phyloP scores from a whole-genome alignment of 2,329 filamentous ascomycete species.

The Penicillium sp. region DNA sequence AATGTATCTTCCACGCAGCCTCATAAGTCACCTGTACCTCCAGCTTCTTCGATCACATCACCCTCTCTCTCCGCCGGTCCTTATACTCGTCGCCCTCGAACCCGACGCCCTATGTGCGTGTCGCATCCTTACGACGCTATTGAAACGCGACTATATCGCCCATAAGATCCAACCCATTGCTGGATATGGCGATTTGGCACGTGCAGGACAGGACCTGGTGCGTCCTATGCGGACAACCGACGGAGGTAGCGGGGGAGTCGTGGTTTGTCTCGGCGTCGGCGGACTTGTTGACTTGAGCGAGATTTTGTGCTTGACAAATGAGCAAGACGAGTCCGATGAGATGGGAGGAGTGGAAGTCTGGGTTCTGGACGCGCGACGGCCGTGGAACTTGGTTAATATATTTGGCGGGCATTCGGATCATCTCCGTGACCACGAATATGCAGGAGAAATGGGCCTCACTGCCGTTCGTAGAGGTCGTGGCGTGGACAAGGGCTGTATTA shows the following conservation, averaged over 20 bases:
- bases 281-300: conserved; percentile 84
- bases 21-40: conserved; percentile 86
- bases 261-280: conserved; percentile 88
- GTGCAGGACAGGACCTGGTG: conserved; percentile 73
- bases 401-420: conserved; percentile 63
- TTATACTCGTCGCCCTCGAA: conserved; percentile 89
- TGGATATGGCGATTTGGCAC: conserved; percentile 84
- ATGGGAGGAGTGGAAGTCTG: conserved; percentile 90
- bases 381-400: conserved; percentile 92
- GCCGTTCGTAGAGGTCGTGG: conserved; percentile 55
- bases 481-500: conserved; percentile 69
- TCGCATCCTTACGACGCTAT: conserved; percentile 84
- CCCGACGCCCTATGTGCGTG: conserved; percentile 94
- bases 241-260: conserved; percentile 81
- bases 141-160: conserved; percentile 95
- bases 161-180: conserved; percentile 96
- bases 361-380: conserved; percentile 85
- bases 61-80: conserved; percentile 82
- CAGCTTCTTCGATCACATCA: conserved; percentile 84
- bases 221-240: conserved; percentile 79
- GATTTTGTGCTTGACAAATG: conserved; percentile 67
- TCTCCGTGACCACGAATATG: conserved; percentile 44
- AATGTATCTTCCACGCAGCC: conserved; percentile 92
- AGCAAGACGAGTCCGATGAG: conserved; percentile 57
- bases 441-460: conserved; percentile 42